A percentile compares a stretch with the other conserved stretches of the same genome.
Conservation (phyloP, 2,329 filamentous ascomycete species). For the Scedosporium boydii region DNA sequence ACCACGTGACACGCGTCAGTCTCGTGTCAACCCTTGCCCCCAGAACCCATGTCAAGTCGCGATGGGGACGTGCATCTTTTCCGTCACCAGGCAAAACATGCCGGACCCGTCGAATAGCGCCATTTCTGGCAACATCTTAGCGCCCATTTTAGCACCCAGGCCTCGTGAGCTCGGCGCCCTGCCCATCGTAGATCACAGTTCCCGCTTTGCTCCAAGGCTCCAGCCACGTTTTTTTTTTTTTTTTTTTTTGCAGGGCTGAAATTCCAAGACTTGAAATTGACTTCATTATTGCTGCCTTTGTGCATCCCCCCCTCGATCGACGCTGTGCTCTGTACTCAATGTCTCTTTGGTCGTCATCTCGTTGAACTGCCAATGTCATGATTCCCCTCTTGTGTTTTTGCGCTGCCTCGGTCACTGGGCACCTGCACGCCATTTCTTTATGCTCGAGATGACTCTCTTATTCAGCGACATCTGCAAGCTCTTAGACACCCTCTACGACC, state of each 20-base stretch:
- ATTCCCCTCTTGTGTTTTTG: background rate
- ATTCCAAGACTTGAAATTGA: background rate
- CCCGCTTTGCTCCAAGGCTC: background rate
- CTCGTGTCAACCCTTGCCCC: conserved; percentile 1
- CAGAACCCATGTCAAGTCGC: background rate
- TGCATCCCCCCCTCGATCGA: background rate
- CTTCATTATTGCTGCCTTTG: background rate
- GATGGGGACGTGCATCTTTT: background rate
- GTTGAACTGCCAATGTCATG: too few relatives aligned
- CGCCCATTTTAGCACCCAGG: background rate
- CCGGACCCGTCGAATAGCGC: background rate
- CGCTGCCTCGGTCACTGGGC: background rate
- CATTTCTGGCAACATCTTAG: background rate
- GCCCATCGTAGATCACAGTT: background rate
- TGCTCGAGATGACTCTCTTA: conserved; percentile 45
- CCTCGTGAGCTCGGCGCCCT: background rate
- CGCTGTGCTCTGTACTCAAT: background rate
- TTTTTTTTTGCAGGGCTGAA: background rate
- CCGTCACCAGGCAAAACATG: too few relatives aligned
- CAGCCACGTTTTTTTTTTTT: background rate
- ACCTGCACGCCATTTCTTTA: background rate
- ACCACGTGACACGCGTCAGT: conserved; percentile 6
- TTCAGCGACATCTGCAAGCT: conserved; percentile 69
- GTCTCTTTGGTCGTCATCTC: background rate
- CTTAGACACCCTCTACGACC: conserved; percentile 54